Conservation (phyloP, 2,329 filamentous ascomycete genomes). For the Pyricularia grisea region DNA sequence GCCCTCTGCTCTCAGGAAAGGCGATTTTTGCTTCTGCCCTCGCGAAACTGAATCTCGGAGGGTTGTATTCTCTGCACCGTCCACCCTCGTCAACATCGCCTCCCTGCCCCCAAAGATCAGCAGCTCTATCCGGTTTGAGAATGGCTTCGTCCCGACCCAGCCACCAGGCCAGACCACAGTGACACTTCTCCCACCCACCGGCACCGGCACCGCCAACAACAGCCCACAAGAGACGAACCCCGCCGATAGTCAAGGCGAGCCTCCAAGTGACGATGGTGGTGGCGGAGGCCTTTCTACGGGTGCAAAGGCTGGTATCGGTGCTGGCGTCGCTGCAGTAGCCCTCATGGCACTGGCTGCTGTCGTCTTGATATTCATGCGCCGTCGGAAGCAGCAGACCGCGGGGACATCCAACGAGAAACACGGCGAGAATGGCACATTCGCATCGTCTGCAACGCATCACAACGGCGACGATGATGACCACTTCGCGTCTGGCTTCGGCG, state of each 20-base stretch:
- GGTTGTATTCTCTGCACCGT: slow-evolving; percentile 14
- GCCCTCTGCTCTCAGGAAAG: slow-evolving; percentile 12
- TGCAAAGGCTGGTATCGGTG: slow-evolving; percentile 12
- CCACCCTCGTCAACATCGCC: slow-evolving; percentile 16
- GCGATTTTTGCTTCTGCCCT: slow-evolving; percentile 21
- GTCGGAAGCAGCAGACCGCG: neutral
- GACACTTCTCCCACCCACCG: neutral
- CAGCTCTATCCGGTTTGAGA: slow-evolving; percentile 13
- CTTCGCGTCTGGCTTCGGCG: neutral
- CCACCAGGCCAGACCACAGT: neutral
- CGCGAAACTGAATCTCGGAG: slow-evolving; percentile 14
- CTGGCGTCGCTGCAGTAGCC: slow-evolving; percentile 4
- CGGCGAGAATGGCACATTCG: neutral
- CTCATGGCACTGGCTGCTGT: neutral
- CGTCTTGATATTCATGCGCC: neutral
- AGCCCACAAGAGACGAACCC: slow-evolving; percentile 2
- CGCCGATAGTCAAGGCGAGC: neutral
- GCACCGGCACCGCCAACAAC: slow-evolving; percentile 1
- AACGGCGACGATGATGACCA: neutral
- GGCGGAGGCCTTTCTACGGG: slow-evolving; percentile 12
- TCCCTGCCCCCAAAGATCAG: slow-evolving; percentile 16
- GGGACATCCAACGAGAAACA: neutral
- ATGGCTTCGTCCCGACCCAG: slow-evolving; percentile 15
- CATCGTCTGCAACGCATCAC: neutral
- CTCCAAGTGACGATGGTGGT: neutral